Evolutionary conservation across 306 rosid species (phyloP), one percentile per base, ranked within the genome.

Genomic region (Prunus campanulata): DNA sequence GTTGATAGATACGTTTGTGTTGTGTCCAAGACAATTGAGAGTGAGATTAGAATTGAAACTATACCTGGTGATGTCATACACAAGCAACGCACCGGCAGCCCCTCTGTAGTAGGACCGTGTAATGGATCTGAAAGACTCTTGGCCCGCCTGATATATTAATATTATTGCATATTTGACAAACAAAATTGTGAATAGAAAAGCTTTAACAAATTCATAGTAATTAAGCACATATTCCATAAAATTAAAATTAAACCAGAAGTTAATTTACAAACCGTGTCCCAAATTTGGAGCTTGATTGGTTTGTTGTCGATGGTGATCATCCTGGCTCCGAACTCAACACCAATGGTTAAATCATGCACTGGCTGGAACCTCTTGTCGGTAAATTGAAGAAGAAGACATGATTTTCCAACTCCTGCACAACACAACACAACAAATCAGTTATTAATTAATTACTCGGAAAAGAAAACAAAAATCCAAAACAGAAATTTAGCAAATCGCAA

Each of bases 331-430:
- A 95, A 95, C 82, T 95, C 99, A 50, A 95, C 99, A 85, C 99
- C 99, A 12, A 95, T 95, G 18, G 99, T 95, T 79, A 95, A 87
- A 80, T 95, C 97, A 78, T 92, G 99, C 44, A 95, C 99, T 0
- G 99, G 97, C 83, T 95, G 99, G 82, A 95, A 95, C 30, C 99
- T 87, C 89, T 92, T 95, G 84, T 95, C 97, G 16, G 99, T 95
- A 81, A 95, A 95, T 66, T 95, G 99, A 72, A 95, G 97, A 79
- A 95, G 87, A 80, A 95, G 97, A 71, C 99, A 95, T 30, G 99
- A 95, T 86, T 92, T 95, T 15, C 99, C 99, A 54, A 95, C 99
- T 18, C 99, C 99, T 95, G 77, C 73, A 83, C 15, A 61, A n/a
- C 32, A n/a, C 56, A 57, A 70, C 14, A n/a, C 56, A 57, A 70